Evolutionary conservation across 2,329 filamentous ascomycete species (phyloP), one percentile per base, ranked within the genome.

Genomic region (Diaporthe sp.): DNA sequence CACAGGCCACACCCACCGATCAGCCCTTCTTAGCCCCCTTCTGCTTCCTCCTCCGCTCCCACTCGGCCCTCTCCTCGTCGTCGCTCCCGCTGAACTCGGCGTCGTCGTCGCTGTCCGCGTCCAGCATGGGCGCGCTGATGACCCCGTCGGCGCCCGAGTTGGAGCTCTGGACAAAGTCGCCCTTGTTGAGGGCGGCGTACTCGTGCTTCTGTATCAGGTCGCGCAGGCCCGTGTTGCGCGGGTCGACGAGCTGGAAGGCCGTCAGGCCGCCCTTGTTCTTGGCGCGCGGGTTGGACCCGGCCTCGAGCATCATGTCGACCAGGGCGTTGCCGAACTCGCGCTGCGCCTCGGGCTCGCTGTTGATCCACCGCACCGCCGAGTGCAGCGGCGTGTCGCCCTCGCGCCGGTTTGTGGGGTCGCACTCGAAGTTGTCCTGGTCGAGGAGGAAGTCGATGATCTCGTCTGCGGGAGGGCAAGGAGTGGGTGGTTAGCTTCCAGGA

Each of bases 381-480:
- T 97, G 95, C 75, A 97, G 88, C 42, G 94, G 94, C 3, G 94
- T 96, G 84, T 97, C 94, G 77, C 90, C 89, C 76, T 96, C 94
- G 81, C 89, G 83, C 79, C 90, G 90, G 86, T 92, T 93, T 80
- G 92, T 81, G 73, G 94, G 93, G 86, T 97, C 95, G 86, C 95
- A 96, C 85, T 97, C 95, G 83, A 97, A 93, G 79, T 93, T 92
- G 79, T 94, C 92, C 84, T 96, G 94, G 87, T 97, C 94, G 78
- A 97, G 92, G 74, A 97, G 92, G 80, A 91, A 85, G 86, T 97
- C 94, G 81, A 97, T 93, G 77, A 95, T 88, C 81, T 97, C 94
- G 86, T 95, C 93, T 94, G 76, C 51, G 22, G 19, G 25, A 3
- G 1, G 7, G n/a, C 37, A 51, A 15, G 69, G 39, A 57, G 49